Conservation (phyloP, 148 eudicot genomes). For the Drosera capensis region DNA sequence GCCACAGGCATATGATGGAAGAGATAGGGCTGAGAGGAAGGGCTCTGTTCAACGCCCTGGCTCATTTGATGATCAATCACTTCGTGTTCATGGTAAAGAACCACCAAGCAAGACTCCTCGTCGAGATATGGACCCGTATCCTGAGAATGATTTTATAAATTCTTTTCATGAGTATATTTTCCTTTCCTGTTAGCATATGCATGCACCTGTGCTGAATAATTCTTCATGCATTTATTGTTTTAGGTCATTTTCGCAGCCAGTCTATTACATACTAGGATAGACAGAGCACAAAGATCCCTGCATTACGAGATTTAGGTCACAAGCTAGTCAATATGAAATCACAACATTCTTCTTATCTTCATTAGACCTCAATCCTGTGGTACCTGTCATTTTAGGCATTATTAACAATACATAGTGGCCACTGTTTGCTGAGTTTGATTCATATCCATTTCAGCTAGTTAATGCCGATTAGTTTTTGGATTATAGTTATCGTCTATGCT, state of each 20-base stretch:
- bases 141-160: slow-evolving; percentile 24
- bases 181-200: neutral
- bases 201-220: neutral
- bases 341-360: too few species aligned
- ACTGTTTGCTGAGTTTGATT: too few species aligned
- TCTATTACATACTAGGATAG: neutral
- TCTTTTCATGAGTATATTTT: neutral
- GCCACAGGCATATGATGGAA: slow-evolving; percentile 57
- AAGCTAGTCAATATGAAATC: too few species aligned
- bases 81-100: slow-evolving; percentile 75
- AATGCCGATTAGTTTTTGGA: too few species aligned
- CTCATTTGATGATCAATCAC: slow-evolving; percentile 58
- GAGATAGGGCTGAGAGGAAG: slow-evolving; percentile 84
- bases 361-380: too few species aligned
- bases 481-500: too few species aligned
- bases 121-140: slow-evolving; percentile 92
- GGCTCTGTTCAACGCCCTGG: slow-evolving; percentile 52
- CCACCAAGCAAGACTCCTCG: slow-evolving; percentile 58
- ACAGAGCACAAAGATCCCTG: neutral
- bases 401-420: too few species aligned
- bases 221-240: neutral
- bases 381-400: too few species aligned
- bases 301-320: too few species aligned
- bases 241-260: neutral
- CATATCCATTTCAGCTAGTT: too few species aligned